These are phyloP conservation scores for Cutaneotrichosporon curvatum DNA, from an alignment of 1,284 basidiomycete species.

Conservation along the genomic window DNA sequence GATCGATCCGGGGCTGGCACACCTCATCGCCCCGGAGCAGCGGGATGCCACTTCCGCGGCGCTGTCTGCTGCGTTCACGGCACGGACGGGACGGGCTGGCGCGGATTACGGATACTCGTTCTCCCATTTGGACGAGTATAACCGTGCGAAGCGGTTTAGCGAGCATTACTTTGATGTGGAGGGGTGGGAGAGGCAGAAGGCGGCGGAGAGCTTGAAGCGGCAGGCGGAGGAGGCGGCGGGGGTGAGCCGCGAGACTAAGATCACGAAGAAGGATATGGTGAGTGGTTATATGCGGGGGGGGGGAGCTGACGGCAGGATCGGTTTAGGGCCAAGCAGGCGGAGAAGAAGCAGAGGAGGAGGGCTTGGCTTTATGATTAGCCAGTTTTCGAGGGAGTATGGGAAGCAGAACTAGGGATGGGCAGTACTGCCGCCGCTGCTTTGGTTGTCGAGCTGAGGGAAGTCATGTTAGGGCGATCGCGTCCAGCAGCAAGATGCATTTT, in stretches of 20 bases:
- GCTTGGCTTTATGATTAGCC: conserved; percentile 73
- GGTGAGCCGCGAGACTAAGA: conserved; percentile 51
- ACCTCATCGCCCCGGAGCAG: conserved; percentile 64
- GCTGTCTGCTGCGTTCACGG: conserved; percentile 76
- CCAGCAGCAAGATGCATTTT: too few species aligned
- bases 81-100: conserved; percentile 72
- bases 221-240: conserved; percentile 56
- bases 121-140: conserved; percentile 70
- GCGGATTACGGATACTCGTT: conserved; percentile 53
- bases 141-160: conserved; percentile 76
- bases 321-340: conserved; percentile 74
- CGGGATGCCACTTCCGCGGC: conserved; percentile 51
- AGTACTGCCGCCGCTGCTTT: too few species aligned
- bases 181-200: conserved; percentile 64
- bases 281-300: conserved; percentile 35
- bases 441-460: too few species aligned
- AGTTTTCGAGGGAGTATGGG: too few species aligned
- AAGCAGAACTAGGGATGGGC: too few species aligned
- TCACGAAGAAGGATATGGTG: conserved; percentile 80
- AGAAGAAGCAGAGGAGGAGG: conserved; percentile 76
- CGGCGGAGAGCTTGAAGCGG: conserved; percentile 52
- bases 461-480: too few species aligned
- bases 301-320: conserved; percentile 56
- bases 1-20: conserved; percentile 74
- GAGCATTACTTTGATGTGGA: conserved; percentile 80